phyloP scores from a whole-genome alignment of 73 alveolate species.

The Symbiodinium natans region DNA sequence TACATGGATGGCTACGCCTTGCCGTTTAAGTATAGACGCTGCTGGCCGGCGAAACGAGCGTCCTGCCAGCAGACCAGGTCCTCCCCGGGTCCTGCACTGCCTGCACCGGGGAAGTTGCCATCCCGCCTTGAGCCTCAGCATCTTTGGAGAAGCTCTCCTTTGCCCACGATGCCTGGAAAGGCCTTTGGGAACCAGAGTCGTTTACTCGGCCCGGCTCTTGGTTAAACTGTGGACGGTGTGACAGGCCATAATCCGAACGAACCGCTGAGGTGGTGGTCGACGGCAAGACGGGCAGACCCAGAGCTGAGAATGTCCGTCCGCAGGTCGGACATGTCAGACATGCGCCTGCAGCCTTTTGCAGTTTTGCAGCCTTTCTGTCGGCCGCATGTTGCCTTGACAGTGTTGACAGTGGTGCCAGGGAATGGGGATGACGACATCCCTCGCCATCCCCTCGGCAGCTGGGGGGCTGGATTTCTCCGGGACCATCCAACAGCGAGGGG shows the following conservation, averaged over 20 bases:
- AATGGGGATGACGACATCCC: background rate
- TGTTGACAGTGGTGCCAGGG: background rate
- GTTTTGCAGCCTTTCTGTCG: too few species aligned
- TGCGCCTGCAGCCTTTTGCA: too few species aligned
- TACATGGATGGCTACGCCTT: background rate
- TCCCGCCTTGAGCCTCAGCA: background rate
- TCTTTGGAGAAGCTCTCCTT: too few species aligned
- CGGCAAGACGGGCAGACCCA: conserved; percentile 45
- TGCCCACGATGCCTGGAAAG: background rate
- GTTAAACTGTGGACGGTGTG: background rate
- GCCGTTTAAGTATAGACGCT: too few species aligned
- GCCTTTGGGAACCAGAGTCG: background rate
- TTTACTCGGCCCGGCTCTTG: background rate
- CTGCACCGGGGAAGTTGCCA: background rate
- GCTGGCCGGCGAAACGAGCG: too few species aligned
- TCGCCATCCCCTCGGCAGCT: background rate
- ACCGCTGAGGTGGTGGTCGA: conserved; percentile 53
- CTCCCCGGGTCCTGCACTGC: conserved; percentile 9
- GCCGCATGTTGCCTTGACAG: too few species aligned
- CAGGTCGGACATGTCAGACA: too few species aligned
- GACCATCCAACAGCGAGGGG: background rate
- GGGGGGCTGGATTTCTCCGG: background rate
- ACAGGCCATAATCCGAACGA: too few species aligned
- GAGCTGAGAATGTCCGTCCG: conserved; percentile 42
- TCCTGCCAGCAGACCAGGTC: too few species aligned